phyloP scores from a whole-genome alignment of 1,139 yeast species.

The Diutina ranongensis region DNA sequence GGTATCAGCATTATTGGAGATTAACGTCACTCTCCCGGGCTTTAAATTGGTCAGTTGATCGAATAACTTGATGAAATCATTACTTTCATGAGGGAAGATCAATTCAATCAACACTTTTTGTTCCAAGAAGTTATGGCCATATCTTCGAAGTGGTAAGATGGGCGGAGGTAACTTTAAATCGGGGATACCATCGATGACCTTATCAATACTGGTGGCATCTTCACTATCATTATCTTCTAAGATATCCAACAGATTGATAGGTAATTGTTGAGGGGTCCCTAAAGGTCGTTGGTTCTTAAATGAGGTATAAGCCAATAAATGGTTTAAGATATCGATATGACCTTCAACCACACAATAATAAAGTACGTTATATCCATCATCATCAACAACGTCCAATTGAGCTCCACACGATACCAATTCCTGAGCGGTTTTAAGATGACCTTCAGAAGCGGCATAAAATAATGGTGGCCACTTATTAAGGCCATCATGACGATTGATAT shows the following conservation, averaged over 20 bases:
- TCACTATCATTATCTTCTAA: slow-evolving; percentile 25
- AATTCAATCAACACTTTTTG: slow-evolving; percentile 77
- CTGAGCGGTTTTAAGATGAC: slow-evolving; percentile 60
- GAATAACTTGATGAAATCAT: slow-evolving; percentile 42
- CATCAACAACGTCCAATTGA: slow-evolving; percentile 61
- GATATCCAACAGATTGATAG: not conserved
- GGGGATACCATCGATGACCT: slow-evolving; percentile 64
- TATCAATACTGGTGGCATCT: slow-evolving; percentile 27
- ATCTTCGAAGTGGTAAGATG: slow-evolving; percentile 79
- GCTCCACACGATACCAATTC: slow-evolving; percentile 70
- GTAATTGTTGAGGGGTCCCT: not conserved
- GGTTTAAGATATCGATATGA: slow-evolving; percentile 66
- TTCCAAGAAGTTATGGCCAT: slow-evolving; percentile 92
- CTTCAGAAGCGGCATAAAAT: slow-evolving; percentile 83
- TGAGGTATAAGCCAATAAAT: slow-evolving; percentile 29
- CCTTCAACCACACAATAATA: slow-evolving; percentile 95
- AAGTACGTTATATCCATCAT: slow-evolving; percentile 70
- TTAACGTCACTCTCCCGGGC: slow-evolving; percentile 58
- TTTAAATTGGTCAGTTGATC: slow-evolving; percentile 32
- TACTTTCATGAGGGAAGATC: slow-evolving; percentile 41
- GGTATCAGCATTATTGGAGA: slow-evolving; percentile 57
- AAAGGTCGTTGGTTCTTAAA: not conserved
- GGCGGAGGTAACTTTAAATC: slow-evolving; percentile 93
- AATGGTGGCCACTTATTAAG: slow-evolving; percentile 91
- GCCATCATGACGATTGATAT: slow-evolving; percentile 56